A percentile compares a stretch with the other conserved stretches of the same genome.
These are phyloP conservation scores for Microdochium nivale DNA, from an alignment of 2,329 filamentous ascomycete species.

Conservation along the genomic window DNA sequence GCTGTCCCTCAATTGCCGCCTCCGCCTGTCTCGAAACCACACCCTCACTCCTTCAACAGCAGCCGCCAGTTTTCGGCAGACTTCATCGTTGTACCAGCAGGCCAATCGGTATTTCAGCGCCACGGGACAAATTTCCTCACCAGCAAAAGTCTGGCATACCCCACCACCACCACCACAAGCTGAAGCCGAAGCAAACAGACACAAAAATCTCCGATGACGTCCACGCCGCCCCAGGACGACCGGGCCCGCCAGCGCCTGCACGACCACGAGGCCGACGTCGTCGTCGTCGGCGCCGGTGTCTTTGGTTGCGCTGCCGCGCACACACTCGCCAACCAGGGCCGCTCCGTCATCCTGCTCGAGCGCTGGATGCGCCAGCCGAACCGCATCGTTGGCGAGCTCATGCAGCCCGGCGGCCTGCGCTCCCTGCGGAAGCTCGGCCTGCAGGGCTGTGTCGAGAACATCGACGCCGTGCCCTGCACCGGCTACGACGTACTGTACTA, in stretches of 20 bases:
- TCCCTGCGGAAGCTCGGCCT: slow-evolving; percentile 77
- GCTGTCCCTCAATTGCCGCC: no score
- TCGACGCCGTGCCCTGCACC: slow-evolving; percentile 74
- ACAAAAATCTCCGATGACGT: neutral
- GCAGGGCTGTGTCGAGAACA: slow-evolving; percentile 72
- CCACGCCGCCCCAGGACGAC: slow-evolving; percentile 24
- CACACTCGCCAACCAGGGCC: slow-evolving; percentile 77
- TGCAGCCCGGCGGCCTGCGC: slow-evolving; percentile 84
- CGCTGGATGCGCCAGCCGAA: slow-evolving; percentile 85
- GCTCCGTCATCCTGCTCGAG: slow-evolving; percentile 86
- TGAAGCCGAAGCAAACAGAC: neutral
- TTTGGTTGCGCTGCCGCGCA: slow-evolving; percentile 82
- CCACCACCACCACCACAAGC: neutral
- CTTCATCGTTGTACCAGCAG: no score
- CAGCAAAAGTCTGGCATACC: no score
- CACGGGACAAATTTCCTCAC: no score
- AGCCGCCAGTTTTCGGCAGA: neutral
- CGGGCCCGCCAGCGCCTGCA: slow-evolving; percentile 38
- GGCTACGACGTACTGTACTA: slow-evolving; percentile 88
- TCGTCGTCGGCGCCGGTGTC: slow-evolving; percentile 86
- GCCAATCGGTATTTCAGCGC: no score
- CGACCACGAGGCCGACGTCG: slow-evolving; percentile 67
- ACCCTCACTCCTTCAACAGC: no score
- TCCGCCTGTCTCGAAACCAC: neutral
- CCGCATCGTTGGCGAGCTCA: slow-evolving; percentile 88